Conservation (phyloP, 73 alveolate genomes). For the Paramecium octaurelia region DNA sequence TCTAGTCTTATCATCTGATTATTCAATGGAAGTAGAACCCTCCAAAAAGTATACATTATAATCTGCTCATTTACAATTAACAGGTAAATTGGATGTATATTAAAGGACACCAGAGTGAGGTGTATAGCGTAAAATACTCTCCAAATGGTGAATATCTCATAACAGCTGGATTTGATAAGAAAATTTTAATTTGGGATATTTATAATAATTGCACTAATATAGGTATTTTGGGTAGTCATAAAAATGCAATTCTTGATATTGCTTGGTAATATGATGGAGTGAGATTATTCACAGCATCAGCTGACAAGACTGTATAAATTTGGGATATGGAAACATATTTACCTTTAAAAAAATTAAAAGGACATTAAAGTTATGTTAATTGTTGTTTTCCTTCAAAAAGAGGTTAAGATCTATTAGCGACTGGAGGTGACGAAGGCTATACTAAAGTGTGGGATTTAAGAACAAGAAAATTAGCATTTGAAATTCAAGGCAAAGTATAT, state of each 20-base stretch:
- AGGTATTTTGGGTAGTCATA: slow-evolving; percentile 70
- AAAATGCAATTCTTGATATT: slow-evolving; percentile 78
- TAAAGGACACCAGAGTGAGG: slow-evolving; percentile 77
- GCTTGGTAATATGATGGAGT: slow-evolving; percentile 67
- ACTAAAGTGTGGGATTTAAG: slow-evolving; percentile 78
- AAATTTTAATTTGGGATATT: slow-evolving; percentile 77
- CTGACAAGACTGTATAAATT: slow-evolving; percentile 68
- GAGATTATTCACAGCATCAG: slow-evolving; percentile 67
- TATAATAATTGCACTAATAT: slow-evolving; percentile 74
- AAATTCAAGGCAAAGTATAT: slow-evolving; percentile 58
- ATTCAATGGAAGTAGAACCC: slow-evolving; percentile 34
- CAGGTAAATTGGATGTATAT: neutral
- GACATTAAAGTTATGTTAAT: slow-evolving; percentile 72
- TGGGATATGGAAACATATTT: slow-evolving; percentile 71
- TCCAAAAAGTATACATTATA: neutral
- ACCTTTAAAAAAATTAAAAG: slow-evolving; percentile 71
- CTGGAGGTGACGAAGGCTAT: slow-evolving; percentile 78
- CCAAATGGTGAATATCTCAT: slow-evolving; percentile 77
- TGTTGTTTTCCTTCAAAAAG: slow-evolving; percentile 62
- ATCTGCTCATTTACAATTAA: slow-evolving; percentile 27
- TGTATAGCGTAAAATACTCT: slow-evolving; percentile 74
- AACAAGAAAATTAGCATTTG: slow-evolving; percentile 45
- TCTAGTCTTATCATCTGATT: neutral
- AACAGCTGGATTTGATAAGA: slow-evolving; percentile 79
- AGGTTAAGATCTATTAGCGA: slow-evolving; percentile 71